These are phyloP conservation scores for Talaromyces sp. DNA, from an alignment of 2,329 filamentous ascomycete species.

Conservation along the genomic window DNA sequence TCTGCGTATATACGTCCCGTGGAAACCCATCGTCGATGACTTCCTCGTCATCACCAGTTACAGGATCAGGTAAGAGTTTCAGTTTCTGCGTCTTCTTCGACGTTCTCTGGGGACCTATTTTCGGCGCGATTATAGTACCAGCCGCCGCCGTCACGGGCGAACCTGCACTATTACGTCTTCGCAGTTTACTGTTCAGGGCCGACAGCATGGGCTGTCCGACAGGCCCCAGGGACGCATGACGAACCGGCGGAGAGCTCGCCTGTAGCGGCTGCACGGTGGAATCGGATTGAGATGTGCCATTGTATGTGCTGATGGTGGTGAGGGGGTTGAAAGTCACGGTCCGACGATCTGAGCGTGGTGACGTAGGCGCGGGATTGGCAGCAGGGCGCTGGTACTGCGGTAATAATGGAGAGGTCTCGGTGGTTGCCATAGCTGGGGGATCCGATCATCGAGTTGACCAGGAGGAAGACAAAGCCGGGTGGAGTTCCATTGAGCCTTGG, in stretches of 20 bases:
- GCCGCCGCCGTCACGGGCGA: conserved; percentile 45
- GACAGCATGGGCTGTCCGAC: conserved; percentile 61
- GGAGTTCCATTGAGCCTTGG: background rate
- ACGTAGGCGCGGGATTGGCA: conserved; percentile 29
- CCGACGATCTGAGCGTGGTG: conserved; percentile 34
- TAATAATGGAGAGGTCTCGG: conserved; percentile 41
- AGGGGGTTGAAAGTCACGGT: conserved; percentile 47
- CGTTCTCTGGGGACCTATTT: conserved; percentile 90
- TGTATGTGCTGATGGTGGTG: conserved; percentile 42
- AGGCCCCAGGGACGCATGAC: conserved; percentile 20
- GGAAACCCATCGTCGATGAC: conserved; percentile 81
- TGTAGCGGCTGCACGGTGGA: conserved; percentile 39
- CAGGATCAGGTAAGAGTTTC: conserved; percentile 90
- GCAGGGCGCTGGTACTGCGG: conserved; percentile 28
- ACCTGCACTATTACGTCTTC: conserved; percentile 78
- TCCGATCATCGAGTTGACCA: background rate
- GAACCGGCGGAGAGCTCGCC: conserved; percentile 33
- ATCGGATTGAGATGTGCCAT: conserved; percentile 37
- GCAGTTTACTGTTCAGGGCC: conserved; percentile 79
- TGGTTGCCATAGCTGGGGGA: conserved; percentile 29
- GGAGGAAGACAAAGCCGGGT: background rate
- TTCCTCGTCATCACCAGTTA: conserved; percentile 74
- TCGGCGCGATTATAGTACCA: conserved; percentile 48
- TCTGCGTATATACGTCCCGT: conserved; percentile 94
- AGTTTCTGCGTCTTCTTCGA: conserved; percentile 95